Base-by-base conservation (phyloP, 2,329 filamentous ascomycete genomes). In the Fusarium continuum region DNA sequence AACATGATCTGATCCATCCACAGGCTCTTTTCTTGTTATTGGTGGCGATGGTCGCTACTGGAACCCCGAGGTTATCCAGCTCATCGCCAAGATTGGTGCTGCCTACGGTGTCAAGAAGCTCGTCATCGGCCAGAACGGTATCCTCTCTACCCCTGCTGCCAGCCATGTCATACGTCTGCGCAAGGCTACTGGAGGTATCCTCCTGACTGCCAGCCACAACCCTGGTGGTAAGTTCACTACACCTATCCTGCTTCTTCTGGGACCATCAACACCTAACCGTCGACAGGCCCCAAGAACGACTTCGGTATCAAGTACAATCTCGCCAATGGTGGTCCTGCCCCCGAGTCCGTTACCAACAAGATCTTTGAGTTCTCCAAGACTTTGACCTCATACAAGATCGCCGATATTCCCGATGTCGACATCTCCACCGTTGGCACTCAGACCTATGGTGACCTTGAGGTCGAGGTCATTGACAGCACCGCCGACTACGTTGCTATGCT, bases 271-370 rank as follows among this genome's bases (percentile, higher is more conserved):
- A 10, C 17, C 35, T 53, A 29, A 46, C 51, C 55, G 50, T 25
- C 11, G 4, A 36, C 70, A 96, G 92, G 93, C 46, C 95, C 95
- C 62, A 90, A 87, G 70, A 91, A 95, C 76, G 95, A 99, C 80
- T 99, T 99, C 73, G 95, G 95, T 71, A 99, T 99, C 88, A 99
- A 99, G 83, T 99, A 99, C 87, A 99, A 99, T 85, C 85, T 99
- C 57, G 84, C 92, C 77, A 98, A 99, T 75, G 95, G 95, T 72
- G 95, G 93, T 53, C 95, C 95, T 36, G 95, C 95, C 53, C 95
- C 95, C 56, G 95, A 99, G 79, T 90, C 91, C 50, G 92, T 99
- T 68, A 99, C 95, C 69, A 96, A 99, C 88, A 97, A 96, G 83
- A 98, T 99, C 77, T 98, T 87, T 82, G 92, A 94, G 72, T 88